Base-by-base conservation (phyloP, 2,329 filamentous ascomycete species). In the Ceratocystis albifundus region DNA sequence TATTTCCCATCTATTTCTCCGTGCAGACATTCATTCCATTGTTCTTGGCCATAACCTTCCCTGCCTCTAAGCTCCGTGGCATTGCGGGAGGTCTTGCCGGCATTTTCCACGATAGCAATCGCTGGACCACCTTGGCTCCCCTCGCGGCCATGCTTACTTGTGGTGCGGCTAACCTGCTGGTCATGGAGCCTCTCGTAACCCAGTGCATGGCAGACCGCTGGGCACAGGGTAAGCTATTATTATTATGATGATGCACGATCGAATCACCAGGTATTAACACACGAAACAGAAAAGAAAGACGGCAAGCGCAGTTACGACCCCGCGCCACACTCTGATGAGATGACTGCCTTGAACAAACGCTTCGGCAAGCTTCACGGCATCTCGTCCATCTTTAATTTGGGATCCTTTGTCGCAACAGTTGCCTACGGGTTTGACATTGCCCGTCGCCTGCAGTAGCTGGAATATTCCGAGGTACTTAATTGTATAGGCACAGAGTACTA, bases 1-100 rank as follows among this genome's bases (percentile, higher is more conserved):
- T 92, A 65, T 96, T 96, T 78, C 90, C 90, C 44, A 81, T 90
- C 71, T 99, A 96, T 80, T 97, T 97, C 75, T 80, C 84, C 59
- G 78, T 97, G 67, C 93, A 97, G 77, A 86, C 90, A 3, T 80
- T 82, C 4, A 78, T 93, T 0, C 90, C 94, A 0, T 75, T 87
- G 17, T 73, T 89, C 25, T 79, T 96, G 20, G 87, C 88, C 22
- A 74, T 95, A 66, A 96, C 93, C 3, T 93, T 90, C 73, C 91
- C 91, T 4, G 85, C 83, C n/a, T 81, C 80, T 71, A 73, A 73
- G 62, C 36, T 68, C 3, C 63, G 46, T 17, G 76, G 84, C 68
- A 67, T 81, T 41, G 69, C 78, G 66, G 76, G 76, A 61, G 76
- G 84, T 62, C 65, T 86, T 65, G 71, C 74, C 7, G 85, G 85